phyloP scores from a whole-genome alignment of 106 monocot species.

The Dendrobium chrysotoxum region DNA sequence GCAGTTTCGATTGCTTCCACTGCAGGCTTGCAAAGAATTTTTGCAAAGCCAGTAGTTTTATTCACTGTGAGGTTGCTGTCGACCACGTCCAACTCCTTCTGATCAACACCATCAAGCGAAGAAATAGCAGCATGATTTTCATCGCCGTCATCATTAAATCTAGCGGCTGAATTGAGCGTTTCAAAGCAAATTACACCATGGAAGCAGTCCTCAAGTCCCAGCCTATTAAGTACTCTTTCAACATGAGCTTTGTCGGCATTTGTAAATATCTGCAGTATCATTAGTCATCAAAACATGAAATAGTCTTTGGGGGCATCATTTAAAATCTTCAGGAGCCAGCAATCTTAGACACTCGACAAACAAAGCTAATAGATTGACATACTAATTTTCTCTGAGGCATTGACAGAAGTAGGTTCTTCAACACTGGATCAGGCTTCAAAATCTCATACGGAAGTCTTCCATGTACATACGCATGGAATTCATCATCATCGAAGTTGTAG shows the following conservation, averaged over 20 bases:
- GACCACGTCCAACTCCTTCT: background rate
- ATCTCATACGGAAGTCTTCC: conserved; percentile 73
- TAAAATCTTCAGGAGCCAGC: too few species aligned
- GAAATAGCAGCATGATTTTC: too few species aligned
- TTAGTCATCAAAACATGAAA: background rate
- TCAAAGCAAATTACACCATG: conserved; percentile 89
- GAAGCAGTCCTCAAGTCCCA: conserved; percentile 89
- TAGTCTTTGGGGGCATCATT: too few species aligned
- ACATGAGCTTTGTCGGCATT: conserved; percentile 80
- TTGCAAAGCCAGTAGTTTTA: too few species aligned
- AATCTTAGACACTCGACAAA: too few species aligned
- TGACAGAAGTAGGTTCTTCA: conserved; percentile 72
- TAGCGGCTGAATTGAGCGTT: conserved; percentile 50
- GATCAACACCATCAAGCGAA: background rate
- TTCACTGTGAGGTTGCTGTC: too few species aligned
- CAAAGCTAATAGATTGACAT: background rate
- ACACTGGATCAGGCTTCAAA: conserved; percentile 63
- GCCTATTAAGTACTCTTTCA: conserved; percentile 36
- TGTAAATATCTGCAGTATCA: conserved; percentile 67
- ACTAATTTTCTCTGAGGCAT: conserved; percentile 75
- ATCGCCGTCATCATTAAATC: background rate
- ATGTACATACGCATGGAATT: conserved; percentile 73
- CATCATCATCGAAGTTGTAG: conserved; percentile 69
- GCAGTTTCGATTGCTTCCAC: conserved; percentile 69
- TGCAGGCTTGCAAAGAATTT: conserved; percentile 69